Base-by-base conservation (phyloP, 176 grass and related monocot species). In the Ensete glaucum region DNA sequence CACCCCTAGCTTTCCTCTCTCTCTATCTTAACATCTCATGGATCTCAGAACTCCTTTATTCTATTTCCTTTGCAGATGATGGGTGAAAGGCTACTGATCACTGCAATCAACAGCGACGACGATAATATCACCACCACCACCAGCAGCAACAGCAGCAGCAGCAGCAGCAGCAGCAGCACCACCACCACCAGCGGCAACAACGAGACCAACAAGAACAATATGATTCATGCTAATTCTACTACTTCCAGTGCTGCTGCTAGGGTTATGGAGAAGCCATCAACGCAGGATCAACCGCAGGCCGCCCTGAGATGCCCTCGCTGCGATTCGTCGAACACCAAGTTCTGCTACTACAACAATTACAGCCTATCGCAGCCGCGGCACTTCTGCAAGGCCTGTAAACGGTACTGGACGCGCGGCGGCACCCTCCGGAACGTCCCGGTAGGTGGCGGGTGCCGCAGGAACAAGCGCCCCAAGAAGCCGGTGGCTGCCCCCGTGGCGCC, bases 341-440 rank as follows among this genome's bases (percentile, higher is more conserved):
- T 77, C 59, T 77, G 75, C 48, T 77, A 77, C 75, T 77, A 77
- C 60, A 77, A 77, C 75, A 77, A 77, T 34, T 77, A 77, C 75
- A 77, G 75, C 60, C 59, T 77, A 10, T 64, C 75, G 59, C 75
- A 77, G 60, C 75, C 75, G 19, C 75, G 75, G 0, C 75, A 77
- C 43, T 77, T 77, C 75, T 77, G 75, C 75, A 77, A 77, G 48
- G 60, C 75, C 75, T 77, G 75, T 60, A 77, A 77, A 60, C 75
- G 75, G 12, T 77, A 77, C 60, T 77, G 75, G 74, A 77, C 75
- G n/a, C 75, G 75, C 75, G 75, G 75, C 43, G 75, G 75, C 43
- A 53, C 75, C 4, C 75, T 77, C 48, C 75, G 75, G 60, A 77
- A 77, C 75, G 75, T 77, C n/a, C 75, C 75, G 12, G 75, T 77